Conservation (phyloP, 1,139 yeast genomes). For the Meyerozyma sp. region DNA sequence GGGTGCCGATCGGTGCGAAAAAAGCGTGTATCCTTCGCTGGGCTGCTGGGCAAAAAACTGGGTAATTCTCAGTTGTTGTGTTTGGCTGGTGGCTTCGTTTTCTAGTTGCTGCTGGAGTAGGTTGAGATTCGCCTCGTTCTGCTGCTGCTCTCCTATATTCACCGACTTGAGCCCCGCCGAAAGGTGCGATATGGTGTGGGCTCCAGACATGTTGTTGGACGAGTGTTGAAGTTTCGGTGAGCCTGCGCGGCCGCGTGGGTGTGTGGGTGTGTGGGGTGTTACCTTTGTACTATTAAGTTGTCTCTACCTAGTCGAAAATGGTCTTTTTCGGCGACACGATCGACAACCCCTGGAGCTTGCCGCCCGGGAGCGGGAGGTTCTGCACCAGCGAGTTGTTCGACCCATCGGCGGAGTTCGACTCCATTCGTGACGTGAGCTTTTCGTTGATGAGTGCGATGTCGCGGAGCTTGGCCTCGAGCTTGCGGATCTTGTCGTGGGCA, state of each 20-base stretch:
- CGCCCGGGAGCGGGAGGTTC: conserved; percentile 21
- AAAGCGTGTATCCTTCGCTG: conserved; percentile 76
- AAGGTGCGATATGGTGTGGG: conserved; percentile 36
- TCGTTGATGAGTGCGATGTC: conserved; percentile 31
- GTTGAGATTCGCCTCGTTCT: conserved; percentile 35
- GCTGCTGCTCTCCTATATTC: conserved; percentile 36
- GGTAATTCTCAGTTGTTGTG: conserved; percentile 55
- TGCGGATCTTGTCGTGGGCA: conserved; percentile 40
- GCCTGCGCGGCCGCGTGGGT: background rate
- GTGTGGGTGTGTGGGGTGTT: background rate
- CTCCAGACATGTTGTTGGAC: conserved; percentile 1
- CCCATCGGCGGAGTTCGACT: conserved; percentile 1
- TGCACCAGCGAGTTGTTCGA: conserved; percentile 3
- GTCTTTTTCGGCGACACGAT: conserved; percentile 36
- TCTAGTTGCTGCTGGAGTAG: conserved; percentile 40
- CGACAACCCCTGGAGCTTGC: conserved; percentile 38
- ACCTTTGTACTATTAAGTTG: background rate
- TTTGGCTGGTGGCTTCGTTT: conserved; percentile 29
- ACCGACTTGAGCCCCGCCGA: conserved; percentile 49
- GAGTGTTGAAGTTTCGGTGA: background rate
- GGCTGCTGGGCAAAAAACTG: conserved; percentile 78
- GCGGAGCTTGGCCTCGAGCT: conserved; percentile 34
- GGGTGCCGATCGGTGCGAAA: conserved; percentile 91
- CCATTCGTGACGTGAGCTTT: conserved; percentile 25
- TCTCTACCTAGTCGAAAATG: conserved; percentile 29